Evolutionary conservation across 2,329 filamentous ascomycete genomes (phyloP).

Genomic region (Alternaria longipes): DNA sequence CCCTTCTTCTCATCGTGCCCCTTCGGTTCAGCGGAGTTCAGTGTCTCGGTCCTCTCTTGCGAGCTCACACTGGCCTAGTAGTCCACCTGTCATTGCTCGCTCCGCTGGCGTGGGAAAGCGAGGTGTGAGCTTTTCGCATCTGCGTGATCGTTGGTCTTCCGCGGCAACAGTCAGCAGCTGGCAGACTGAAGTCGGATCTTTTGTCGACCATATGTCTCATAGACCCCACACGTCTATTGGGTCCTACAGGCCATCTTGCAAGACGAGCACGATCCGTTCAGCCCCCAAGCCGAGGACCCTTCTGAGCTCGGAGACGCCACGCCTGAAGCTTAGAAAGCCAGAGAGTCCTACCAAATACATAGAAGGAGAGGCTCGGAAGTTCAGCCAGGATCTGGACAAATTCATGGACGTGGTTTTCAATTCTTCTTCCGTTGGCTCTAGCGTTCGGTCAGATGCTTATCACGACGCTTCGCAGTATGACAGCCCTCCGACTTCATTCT

Average conservation of each 20-base stretch:
- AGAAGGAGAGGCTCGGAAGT: slow-evolving; percentile 81
- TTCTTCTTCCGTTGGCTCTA: slow-evolving; percentile 67
- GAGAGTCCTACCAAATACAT: slow-evolving; percentile 63
- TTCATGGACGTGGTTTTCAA: slow-evolving; percentile 95
- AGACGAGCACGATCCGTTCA: slow-evolving; percentile 31
- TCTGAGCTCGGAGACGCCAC: slow-evolving; percentile 35
- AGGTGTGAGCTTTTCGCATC: slow-evolving; percentile 70
- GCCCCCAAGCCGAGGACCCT: slow-evolving; percentile 40
- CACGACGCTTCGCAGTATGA: slow-evolving; percentile 53
- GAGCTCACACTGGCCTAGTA: slow-evolving; percentile 60
- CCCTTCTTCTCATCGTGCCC: slow-evolving; percentile 40
- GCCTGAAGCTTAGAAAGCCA: slow-evolving; percentile 49
- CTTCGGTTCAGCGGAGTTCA: slow-evolving; percentile 35
- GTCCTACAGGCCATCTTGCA: slow-evolving; percentile 35
- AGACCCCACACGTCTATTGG: slow-evolving; percentile 31
- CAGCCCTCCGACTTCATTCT: slow-evolving; percentile 63
- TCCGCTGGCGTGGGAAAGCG: slow-evolving; percentile 65
- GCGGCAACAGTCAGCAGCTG: slow-evolving; percentile 52
- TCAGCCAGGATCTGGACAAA: slow-evolving; percentile 85
- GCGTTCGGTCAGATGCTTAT: slow-evolving; percentile 49
- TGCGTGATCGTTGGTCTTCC: slow-evolving; percentile 55
- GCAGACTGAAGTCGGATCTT: slow-evolving; percentile 37
- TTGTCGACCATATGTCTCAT: slow-evolving; percentile 41
- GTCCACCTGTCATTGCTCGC: slow-evolving; percentile 58
- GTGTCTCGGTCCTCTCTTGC: slow-evolving; percentile 55